Evolutionary conservation across 768 basidiomycete genomes (phyloP), one percentile per base, ranked within the genome.

Genomic region (Leccinum disarticulatum): DNA sequence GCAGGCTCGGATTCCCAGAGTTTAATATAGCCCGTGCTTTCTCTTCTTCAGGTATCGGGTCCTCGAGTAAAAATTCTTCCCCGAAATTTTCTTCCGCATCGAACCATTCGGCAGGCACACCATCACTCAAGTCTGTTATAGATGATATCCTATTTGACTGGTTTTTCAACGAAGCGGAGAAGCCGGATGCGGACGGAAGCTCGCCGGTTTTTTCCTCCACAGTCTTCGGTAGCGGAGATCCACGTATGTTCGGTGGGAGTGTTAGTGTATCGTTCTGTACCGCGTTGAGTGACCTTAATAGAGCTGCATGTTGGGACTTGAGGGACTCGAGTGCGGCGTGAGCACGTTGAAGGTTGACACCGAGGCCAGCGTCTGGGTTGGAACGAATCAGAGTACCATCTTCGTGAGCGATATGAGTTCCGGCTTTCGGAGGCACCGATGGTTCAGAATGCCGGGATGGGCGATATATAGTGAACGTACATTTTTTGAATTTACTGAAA

Each of bases 401-500:
- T 56, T 76, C 74, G 15, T 73, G 66, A 31, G 59, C 47, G 55
- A 31, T 22, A 30, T 66, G 63, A 25, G 58, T 30, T 19, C 62
- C 62, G n/a, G 73, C 73, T 73, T 30, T 25, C 17, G 25, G 54
- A 51, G 19, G 49, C 17, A 33, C 33, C 50, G 54, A 54, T 46
- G 48, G 47, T 33, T 63, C 25, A 63, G 55, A 2, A 33, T 35
- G 47, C 33, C 38, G 22, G 36, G 15, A 15, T 31, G 9, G 6
- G 3, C 17, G 59, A 54, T 49, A 9, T 19, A 61, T 27, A 33
- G 36, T 19, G 38, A 38, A 69, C 80, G 58, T 66, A 85, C 87
- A 75, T 73, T 81, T 81, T 65, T 86, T 86, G 71, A 91, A 87
- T 56, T 88, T 70, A 41, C 81, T 81, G 66, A 90, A 86, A 25